Base-by-base conservation (phyloP, 1,284 basidiomycete species). In the Malassezia equina region DNA sequence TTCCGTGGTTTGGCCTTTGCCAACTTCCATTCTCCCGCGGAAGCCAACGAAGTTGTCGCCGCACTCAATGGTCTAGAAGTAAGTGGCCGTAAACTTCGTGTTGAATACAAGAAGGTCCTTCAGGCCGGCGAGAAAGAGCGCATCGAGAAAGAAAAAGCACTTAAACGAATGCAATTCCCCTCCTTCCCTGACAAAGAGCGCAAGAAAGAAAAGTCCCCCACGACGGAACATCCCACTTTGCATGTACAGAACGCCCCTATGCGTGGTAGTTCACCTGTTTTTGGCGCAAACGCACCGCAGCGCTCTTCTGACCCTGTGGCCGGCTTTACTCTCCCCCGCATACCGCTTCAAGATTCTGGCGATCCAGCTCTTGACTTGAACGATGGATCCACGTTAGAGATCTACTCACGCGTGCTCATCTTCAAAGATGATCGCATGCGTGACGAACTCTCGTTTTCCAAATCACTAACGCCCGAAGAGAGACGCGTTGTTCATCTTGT, bases 391-490 rank as follows among this genome's bases (percentile, higher is more conserved):
- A 93, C 90, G 8, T 80, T 98, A 62, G 90, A 96, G 75, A 94
- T 99, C 66, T 98, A 96, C 75, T 96, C 93, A 53, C 82, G 91
- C 62, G 89, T 96, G 52, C 78, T 96, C 43, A 81, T 96, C 39
- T 99, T 99, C 84, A 95, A 94, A 78, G 91, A 95, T 68, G 93
- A 98, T 75, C 84, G 82, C 61, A 91, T 98, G 88, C 83, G 94
- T 29, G 93, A 98, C 67, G 93, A 98, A 76, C 83, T 98, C 36
- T 87, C 90, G 4, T 96, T 98, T 75, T 91, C 90, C 29, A 80
- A 88, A 59, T 85, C 84, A 17, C 81, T 96, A 17, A 81, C 82
- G 19, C 82, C 89, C 15, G 85, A 86, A 70, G 91, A 96, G 76
- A 79, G 93, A 49, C 80, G 90, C 59, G 86, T 90, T 17, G 93